Evolutionary conservation across 176 grass and related monocot genomes (phyloP).

Genomic region (Zea luxurians): DNA sequence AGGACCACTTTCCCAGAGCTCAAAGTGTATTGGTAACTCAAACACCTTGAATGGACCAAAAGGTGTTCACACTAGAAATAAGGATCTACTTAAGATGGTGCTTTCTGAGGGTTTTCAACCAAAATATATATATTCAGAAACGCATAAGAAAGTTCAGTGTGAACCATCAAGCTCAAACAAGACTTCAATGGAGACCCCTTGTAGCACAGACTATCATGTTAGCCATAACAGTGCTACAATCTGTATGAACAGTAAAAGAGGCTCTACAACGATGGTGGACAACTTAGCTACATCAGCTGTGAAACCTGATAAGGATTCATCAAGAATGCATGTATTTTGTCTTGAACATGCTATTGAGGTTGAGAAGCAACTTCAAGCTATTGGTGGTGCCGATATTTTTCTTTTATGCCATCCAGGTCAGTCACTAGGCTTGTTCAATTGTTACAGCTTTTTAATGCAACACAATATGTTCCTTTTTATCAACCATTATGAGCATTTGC

Average conservation of each 20-base stretch:
- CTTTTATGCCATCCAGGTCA: constrained; percentile 89
- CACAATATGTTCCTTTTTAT: constrained; percentile 2
- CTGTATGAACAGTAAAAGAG: constrained; percentile 31
- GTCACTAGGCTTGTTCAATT: constrained; percentile 17
- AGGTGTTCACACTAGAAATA: constrained; percentile 50
- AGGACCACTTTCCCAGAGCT: constrained; percentile 35
- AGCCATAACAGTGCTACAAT: constrained; percentile 25
- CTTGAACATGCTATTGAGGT: constrained; percentile 91
- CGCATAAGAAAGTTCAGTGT: constrained; percentile 49
- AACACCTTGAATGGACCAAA: constrained; percentile 38
- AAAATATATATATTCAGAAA: constrained; percentile 37
- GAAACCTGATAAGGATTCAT: constrained; percentile 85
- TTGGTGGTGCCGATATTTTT: constrained; percentile 76
- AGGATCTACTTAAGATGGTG: constrained; percentile 55
- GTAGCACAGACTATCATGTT: constrained; percentile 36
- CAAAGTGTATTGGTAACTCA: constrained; percentile 36
- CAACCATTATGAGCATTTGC: neutral
- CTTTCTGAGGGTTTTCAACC: constrained; percentile 54
- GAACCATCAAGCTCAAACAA: constrained; percentile 48
- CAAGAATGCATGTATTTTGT: constrained; percentile 96
- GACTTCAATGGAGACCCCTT: constrained; percentile 18
- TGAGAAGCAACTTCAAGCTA: constrained; percentile 68
- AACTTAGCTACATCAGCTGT: constrained; percentile 34
- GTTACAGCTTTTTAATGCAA: constrained; percentile 22
- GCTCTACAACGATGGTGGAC: constrained; percentile 21